Conservation (phyloP, 164 flowering plant genomes). For the Aristolochia fimbriata region DNA sequence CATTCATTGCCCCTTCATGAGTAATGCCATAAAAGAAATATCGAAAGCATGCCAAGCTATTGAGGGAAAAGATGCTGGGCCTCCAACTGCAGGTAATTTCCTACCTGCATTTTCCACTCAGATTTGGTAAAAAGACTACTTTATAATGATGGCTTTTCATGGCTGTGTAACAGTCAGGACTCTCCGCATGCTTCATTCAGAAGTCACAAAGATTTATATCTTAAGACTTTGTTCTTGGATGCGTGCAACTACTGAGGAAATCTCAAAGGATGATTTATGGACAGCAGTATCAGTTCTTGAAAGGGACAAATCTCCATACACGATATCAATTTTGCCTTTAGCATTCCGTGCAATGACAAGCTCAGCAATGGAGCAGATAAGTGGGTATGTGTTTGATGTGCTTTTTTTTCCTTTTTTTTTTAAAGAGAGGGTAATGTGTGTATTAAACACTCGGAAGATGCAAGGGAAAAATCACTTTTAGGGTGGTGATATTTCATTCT, state of each 20-base stretch:
- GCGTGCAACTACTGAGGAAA: constrained; percentile 69
- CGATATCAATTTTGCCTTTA: constrained; percentile 84
- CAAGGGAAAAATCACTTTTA: not conserved
- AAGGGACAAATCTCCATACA: constrained; percentile 85
- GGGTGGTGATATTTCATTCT: too few relatives aligned
- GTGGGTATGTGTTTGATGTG: constrained; percentile 40
- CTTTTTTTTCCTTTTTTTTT: too few relatives aligned
- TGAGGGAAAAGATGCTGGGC: constrained; percentile 90
- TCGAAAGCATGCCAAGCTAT: constrained; percentile 71
- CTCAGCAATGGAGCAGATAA: constrained; percentile 89
- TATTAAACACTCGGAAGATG: too few relatives aligned
- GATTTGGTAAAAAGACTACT: not conserved
- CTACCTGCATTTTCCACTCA: not conserved
- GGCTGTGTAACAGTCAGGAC: constrained; percentile 43
- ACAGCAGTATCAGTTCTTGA: constrained; percentile 84
- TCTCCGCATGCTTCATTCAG: constrained; percentile 54
- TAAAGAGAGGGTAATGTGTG: too few relatives aligned
- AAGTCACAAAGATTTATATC: constrained; percentile 73
- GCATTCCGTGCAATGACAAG: constrained; percentile 61
- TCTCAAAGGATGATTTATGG: constrained; percentile 85
- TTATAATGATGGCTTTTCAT: not conserved
- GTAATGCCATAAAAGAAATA: constrained; percentile 69
- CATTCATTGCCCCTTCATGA: constrained; percentile 71
- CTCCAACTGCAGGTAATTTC: constrained; percentile 64
- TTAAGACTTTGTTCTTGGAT: constrained; percentile 92